Conservation (phyloP, 768 basidiomycete species). For the Ramaria rubella region DNA sequence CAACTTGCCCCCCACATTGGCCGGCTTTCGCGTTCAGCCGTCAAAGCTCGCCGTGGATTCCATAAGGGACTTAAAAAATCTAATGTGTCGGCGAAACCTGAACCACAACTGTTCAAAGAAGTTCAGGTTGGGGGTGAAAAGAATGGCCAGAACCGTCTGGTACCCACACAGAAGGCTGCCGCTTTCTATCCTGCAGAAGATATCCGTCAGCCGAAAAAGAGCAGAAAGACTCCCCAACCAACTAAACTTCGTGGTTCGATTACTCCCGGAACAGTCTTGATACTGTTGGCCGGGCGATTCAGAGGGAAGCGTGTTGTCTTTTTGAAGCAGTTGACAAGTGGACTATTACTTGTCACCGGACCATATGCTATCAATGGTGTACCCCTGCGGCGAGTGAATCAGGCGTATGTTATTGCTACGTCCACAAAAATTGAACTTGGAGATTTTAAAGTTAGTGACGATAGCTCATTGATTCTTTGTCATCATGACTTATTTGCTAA, state of each 20-base stretch:
- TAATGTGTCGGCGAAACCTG: slow-evolving; percentile 53
- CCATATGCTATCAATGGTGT: slow-evolving; percentile 99
- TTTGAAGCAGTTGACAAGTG: slow-evolving; percentile 90
- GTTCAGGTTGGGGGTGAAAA: slow-evolving; percentile 83
- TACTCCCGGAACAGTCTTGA: slow-evolving; percentile 90
- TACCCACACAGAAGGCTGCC: slow-evolving; percentile 79
- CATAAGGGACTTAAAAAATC: slow-evolving; percentile 82
- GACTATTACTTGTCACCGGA: slow-evolving; percentile 91
- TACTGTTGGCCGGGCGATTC: slow-evolving; percentile 96
- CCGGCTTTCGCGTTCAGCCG: slow-evolving; percentile 76
- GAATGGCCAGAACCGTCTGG: slow-evolving; percentile 83
- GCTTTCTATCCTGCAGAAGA: slow-evolving; percentile 96
- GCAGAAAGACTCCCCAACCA: slow-evolving; percentile 79
- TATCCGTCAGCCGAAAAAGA: slow-evolving; percentile 84
- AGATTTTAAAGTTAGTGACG: slow-evolving; percentile 56
- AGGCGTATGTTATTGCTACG: slow-evolving; percentile 98
- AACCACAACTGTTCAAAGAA: slow-evolving; percentile 60
- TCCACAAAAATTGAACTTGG: slow-evolving; percentile 87
- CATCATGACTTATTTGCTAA: slow-evolving; percentile 1
- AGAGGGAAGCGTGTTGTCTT: slow-evolving; percentile 97
- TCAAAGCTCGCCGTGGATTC: slow-evolving; percentile 72
- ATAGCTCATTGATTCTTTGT: slow-evolving; percentile 4
- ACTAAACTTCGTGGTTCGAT: slow-evolving; percentile 79
- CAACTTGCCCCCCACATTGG: slow-evolving; percentile 78
- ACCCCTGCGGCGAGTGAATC: slow-evolving; percentile 94